A percentile compares a stretch with the other conserved stretches of the same genome.
phyloP scores from a whole-genome alignment of 2,329 filamentous ascomycete species.

The Fusarium haematococcum region DNA sequence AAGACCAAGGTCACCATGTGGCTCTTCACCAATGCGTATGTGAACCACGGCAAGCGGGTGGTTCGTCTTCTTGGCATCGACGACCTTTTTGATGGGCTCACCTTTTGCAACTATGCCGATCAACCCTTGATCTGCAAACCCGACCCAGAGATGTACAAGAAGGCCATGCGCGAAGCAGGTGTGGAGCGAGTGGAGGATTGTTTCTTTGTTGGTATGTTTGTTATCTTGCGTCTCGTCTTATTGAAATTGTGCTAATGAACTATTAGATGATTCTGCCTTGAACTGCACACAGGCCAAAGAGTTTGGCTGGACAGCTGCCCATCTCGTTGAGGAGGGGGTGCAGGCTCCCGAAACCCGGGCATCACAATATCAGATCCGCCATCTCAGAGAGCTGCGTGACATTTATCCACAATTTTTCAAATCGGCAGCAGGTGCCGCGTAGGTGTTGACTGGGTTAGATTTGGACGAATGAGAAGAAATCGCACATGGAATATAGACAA shows the following conservation, averaged over 20 bases:
- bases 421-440: conserved; percentile 44
- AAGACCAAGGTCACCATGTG: conserved; percentile 85
- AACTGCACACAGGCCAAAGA: conserved; percentile 84
- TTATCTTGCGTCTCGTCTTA: background rate
- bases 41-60: conserved; percentile 87
- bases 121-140: conserved; percentile 89
- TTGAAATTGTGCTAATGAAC: background rate
- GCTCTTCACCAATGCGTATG: conserved; percentile 97
- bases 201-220: conserved; percentile 87
- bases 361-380: conserved; percentile 79
- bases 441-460: background rate
- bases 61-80: conserved; percentile 84
- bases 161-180: conserved; percentile 88
- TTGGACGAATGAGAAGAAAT: background rate
- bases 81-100: conserved; percentile 93
- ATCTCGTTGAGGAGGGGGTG: conserved; percentile 84
- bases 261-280: conserved; percentile 82
- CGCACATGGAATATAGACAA: background rate
- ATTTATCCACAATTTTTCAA: conserved; percentile 92
- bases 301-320: conserved; percentile 87
- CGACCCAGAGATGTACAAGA: conserved; percentile 82
- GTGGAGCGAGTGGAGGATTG: conserved; percentile 76
- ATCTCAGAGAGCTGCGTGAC: conserved; percentile 78
- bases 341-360: conserved; percentile 72
- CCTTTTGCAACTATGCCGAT: conserved; percentile 88